Base-by-base conservation (phyloP, 2,329 filamentous ascomycete species). In the Setomelanomma holmii region DNA sequence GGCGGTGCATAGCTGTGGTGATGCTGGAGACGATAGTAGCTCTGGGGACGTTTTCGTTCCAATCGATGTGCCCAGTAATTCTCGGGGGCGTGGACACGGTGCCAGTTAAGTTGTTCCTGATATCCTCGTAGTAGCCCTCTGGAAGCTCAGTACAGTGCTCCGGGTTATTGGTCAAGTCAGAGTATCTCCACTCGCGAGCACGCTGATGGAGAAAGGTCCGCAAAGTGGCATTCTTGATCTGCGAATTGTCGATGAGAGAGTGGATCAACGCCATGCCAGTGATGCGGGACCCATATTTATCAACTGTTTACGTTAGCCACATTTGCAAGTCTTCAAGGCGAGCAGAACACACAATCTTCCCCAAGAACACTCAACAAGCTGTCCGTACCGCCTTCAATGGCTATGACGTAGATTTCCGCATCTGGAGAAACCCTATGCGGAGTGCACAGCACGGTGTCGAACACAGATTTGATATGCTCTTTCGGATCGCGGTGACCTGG, bases 371-470 rank as follows among this genome's bases (percentile, higher is more conserved):
- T 66, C 22, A 87, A 73, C 0, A 86, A 77, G 1, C 80, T 75
- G 24, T 86, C 80, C 0, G 86, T 86, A 3, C 86, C 86, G 48
- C 89, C 85, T 1, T 88, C 86, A 14, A 95, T 76, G 1, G 84
- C 90, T 41, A 96, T 79, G 24, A 96, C 69, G 66, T 92, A 86
- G 17, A 96, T 67, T 39, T 80, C 81, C 0, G 86, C 84, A 1
- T 80, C 71, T 0, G 76, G 49, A 0, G 76, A 66, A 0, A 84
- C 75, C 5, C 86, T 64, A 2, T 72, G 45, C 1, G 69, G 55
- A 7, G 76, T 72, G 0, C 75, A 75, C 4, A 95, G 64, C 1
- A 93, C 79, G 4, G 83, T 68, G 21, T 87, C 78, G 56, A 96
- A 89, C 1, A 95, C 77, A 40, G 83, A 86, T 23, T 75, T 68